A percentile compares a stretch with the other conserved stretches of the same genome.
Evolutionary conservation across 192 early-diverging fungal genomes (phyloP).

Genomic region (Lunasporangiospora selenospora): DNA sequence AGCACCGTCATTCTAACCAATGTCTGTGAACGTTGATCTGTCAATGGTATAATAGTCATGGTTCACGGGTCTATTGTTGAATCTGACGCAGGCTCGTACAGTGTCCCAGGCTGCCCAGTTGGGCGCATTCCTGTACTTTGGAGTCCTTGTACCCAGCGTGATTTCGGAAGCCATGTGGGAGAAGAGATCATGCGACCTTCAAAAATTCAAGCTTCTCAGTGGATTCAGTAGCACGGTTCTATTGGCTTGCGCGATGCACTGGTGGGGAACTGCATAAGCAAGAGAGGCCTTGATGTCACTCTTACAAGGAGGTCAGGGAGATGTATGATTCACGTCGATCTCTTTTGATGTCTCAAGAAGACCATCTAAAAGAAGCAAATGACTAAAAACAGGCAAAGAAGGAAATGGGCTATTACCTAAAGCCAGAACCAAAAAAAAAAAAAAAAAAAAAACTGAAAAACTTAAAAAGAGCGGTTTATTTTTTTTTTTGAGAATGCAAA

Average conservation of each 20-base stretch:
- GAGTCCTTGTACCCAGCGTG: conserved; percentile 19
- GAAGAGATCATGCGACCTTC: conserved; percentile 32
- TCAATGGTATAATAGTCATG: conserved; percentile 33
- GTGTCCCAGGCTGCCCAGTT: conserved; percentile 38
- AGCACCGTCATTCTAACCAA: too few species aligned
- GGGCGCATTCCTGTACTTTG: conserved; percentile 39
- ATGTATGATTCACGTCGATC: background rate
- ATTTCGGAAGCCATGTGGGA: conserved; percentile 41
- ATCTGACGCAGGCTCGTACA: conserved; percentile 41
- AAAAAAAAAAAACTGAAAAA: background rate
- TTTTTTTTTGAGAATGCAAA: too few species aligned
- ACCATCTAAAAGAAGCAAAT: too few species aligned
- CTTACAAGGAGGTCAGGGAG: conserved; percentile 1
- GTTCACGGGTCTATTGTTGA: conserved; percentile 39
- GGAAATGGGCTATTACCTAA: too few species aligned
- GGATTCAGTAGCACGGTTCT: conserved; percentile 36
- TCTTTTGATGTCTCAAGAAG: too few species aligned
- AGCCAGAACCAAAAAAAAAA: conserved; percentile 2
- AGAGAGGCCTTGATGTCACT: background rate
- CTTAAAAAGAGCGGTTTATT: background rate
- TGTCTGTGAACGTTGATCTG: too few species aligned
- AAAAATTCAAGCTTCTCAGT: conserved; percentile 44
- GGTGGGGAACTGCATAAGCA: conserved; percentile 42
- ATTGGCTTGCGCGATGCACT: conserved; percentile 32
- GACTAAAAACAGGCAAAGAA: too few species aligned